Base-by-base conservation (phyloP, 805 yeast genomes). In the Hanseniaspora valbyensis region DNA sequence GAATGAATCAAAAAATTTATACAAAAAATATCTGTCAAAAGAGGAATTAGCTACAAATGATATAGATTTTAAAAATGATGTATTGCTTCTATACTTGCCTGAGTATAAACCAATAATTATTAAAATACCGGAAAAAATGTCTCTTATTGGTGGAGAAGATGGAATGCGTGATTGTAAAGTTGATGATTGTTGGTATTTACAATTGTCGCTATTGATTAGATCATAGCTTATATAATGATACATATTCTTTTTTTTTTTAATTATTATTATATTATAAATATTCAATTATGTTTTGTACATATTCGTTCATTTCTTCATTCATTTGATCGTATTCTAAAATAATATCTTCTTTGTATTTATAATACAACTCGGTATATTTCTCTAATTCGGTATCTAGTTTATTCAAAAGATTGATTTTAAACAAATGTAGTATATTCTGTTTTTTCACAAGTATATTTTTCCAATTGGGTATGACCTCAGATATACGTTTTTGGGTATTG, bases 251-350 rank as follows among this genome's bases (percentile, higher is more conserved):
- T n/a, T n/a, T n/a, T n/a, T n/a, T n/a, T n/a, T n/a, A n/a, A n/a
- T n/a, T n/a, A n/a, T n/a, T n/a, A n/a, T n/a, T n/a, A 19, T 3
- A 8, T 33, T 40, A 48, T 32, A 48, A 22, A 40, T 48, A 48
- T 21, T 48, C 51, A 14, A 48, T 48, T 12, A 48, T 40, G 24
- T 39, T 33, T 8, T 42, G 29, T 18, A 48, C 44, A 48, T 48
- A 48, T 2, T 48, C 44, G 18, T 48, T 48, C 26, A 48, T 48
- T 19, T 48, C 51, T 24, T 48, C 44, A 26, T 39, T 48, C 44
- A 48, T 32, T 14, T 28, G n/a, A 28, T 48, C 51, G 33, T 48
- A 48, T 19, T 34, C 36, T 5, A 22, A 12, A 13, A 48, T 24
- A 4, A 48, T 40, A 14, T 48, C 40, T 6, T 39, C 44, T 21